A percentile compares a stretch with the other conserved stretches of the same genome.
These are phyloP conservation scores for Ceratobasidium sp. DNA, from an alignment of 1,284 basidiomycete genomes.

Conservation along the genomic window DNA sequence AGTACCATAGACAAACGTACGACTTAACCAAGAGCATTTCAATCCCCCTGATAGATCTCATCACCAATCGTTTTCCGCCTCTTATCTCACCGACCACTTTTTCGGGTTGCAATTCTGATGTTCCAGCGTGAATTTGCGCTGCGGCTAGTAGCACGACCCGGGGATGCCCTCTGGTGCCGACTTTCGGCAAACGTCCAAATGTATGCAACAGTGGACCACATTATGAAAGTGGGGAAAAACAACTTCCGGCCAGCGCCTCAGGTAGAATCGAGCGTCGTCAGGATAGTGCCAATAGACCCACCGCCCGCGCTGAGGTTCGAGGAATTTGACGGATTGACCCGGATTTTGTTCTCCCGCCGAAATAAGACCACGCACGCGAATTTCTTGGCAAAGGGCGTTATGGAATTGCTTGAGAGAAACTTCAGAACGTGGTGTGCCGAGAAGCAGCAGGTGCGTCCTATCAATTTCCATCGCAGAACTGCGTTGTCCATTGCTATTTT, in stretches of 20 bases:
- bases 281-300: slow-evolving; percentile 92
- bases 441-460: slow-evolving; percentile 70
- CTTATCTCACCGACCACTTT: slow-evolving; percentile 94
- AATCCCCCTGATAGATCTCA: slow-evolving; percentile 70
- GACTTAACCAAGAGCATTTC: not conserved
- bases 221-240: slow-evolving; percentile 96
- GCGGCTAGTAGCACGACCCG: slow-evolving; percentile 88
- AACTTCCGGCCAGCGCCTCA: slow-evolving; percentile 97
- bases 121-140: slow-evolving; percentile 99
- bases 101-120: slow-evolving; percentile 97
- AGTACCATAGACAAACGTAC: not conserved
- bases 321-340: slow-evolving; percentile 95
- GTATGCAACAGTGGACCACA: slow-evolving; percentile 93
- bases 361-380: slow-evolving; percentile 93
- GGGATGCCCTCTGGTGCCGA: slow-evolving; percentile 91
- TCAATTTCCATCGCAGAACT: not conserved
- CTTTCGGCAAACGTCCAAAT: slow-evolving; percentile 97
- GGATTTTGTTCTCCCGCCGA: slow-evolving; percentile 88
- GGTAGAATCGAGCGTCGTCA: slow-evolving; percentile 93
- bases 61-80: slow-evolving; percentile 97
- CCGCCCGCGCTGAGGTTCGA: slow-evolving; percentile 96
- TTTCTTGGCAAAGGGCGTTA: slow-evolving; percentile 91
- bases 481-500: not conserved
- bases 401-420: slow-evolving; percentile 94
- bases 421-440: slow-evolving; percentile 94